Evolutionary conservation across 2,329 filamentous ascomycete species (phyloP), one percentile per base, ranked within the genome.

Genomic region (Rutstroemia sp.): DNA sequence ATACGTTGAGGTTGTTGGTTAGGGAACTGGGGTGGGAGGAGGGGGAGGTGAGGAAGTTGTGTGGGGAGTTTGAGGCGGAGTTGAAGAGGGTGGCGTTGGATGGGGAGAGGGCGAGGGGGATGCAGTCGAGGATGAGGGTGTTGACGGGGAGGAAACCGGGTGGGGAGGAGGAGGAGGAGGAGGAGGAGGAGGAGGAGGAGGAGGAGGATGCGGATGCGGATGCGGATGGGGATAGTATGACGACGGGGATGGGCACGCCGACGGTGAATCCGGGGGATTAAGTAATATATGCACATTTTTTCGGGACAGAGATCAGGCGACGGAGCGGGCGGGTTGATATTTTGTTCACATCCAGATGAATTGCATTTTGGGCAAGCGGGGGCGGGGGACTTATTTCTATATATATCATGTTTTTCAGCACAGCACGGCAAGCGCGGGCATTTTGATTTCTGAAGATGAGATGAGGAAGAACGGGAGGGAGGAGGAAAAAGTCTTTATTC

Each of bases 81-180:
- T 42, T 67, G 10, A 61, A 52, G 48, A 50, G 17, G 2, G 49
- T 68, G 7, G 60, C 60, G 16, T 39, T 61, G 23, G 62, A 68
- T 58, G 54, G 52, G 2, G 56, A 60, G 23, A 63, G 48, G 19
- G 57, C 59, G 3, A 57, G 58, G 6, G 67, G 68, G 1, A 54
- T 67, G 21, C 4, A 23, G 23, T 23, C 23, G 23, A 23, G 5
- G 23, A 23, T 23, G 23, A 23, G 23, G 23, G 23, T 64, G 6
- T 16, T 68, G 41, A 57, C 60, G 10, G 67, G 61, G 12, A 67
- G 63, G 53, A 69, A 67, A 51, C 66, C 67, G 12, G 54, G 34
- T 9, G 37, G 51, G 19, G 37, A 50, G 8, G 38, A 49, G 39
- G 42, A 30, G 14, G 42, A 53, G 34, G 46, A 10, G 5, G 45